Evolutionary conservation across 1,139 yeast genomes (phyloP).

Genomic region (Saccharomyces uvarum): DNA sequence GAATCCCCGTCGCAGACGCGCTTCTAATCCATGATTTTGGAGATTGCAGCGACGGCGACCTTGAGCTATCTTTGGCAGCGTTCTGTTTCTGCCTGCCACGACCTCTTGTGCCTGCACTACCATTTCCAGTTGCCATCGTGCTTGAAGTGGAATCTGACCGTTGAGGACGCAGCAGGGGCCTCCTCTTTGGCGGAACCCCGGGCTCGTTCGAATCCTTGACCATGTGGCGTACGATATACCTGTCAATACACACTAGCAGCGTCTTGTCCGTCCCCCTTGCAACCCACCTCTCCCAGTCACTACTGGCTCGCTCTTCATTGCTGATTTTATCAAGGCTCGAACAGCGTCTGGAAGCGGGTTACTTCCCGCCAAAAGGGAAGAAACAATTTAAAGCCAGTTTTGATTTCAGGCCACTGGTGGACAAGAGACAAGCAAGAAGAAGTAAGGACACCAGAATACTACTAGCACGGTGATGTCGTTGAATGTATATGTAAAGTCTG

Average conservation of each 20-base stretch:
- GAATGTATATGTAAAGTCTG: slow-evolving; percentile 38
- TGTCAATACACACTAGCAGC: not conserved
- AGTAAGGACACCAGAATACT: not conserved
- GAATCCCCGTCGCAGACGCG: slow-evolving; percentile 17
- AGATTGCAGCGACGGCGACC: slow-evolving; percentile 2
- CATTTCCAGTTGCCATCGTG: not conserved
- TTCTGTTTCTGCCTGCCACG: slow-evolving; percentile 5
- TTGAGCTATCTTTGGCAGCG: not conserved
- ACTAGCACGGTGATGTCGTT: slow-evolving; percentile 18
- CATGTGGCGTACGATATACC: not conserved
- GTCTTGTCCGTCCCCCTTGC: not conserved
- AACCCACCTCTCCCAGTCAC: not conserved
- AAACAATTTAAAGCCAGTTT: not conserved
- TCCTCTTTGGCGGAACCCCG: not conserved
- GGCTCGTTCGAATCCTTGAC: not conserved
- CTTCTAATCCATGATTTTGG: slow-evolving; percentile 19
- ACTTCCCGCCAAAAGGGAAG: not conserved
- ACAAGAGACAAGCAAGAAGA: not conserved
- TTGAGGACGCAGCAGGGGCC: not conserved
- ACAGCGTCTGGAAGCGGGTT: not conserved
- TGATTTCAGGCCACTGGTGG: not conserved
- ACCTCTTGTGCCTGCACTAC: slow-evolving; percentile 1
- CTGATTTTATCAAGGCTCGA: not conserved
- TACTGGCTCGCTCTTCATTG: not conserved
- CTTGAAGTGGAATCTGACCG: not conserved